Evolutionary conservation across 345 rosid species (phyloP).

Genomic region (Salix dunnii): DNA sequence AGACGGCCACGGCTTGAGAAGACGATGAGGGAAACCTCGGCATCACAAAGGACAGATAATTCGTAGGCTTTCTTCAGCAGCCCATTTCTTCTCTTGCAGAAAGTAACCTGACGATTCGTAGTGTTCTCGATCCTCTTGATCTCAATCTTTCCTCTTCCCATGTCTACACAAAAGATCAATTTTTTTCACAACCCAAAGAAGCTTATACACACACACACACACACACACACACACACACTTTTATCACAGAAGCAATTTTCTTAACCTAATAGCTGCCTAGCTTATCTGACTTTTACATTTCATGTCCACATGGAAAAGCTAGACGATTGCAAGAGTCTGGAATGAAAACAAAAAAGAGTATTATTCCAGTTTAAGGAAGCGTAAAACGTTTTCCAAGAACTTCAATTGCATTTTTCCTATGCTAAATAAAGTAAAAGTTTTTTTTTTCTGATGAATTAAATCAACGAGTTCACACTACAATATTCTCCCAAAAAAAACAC

Average conservation of each 20-base stretch:
- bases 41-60: constrained; percentile 81
- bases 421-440: neutral
- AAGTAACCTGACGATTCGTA: constrained; percentile 87
- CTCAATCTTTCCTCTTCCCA: constrained; percentile 99
- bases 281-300: neutral
- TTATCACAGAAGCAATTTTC: neutral
- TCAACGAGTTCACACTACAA: neutral
- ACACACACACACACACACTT: too few relatives aligned
- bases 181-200: neutral
- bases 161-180: constrained; percentile 13
- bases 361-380: neutral
- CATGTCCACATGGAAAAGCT: neutral
- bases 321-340: neutral
- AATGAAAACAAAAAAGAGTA: neutral
- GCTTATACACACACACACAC: too few relatives aligned
- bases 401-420: neutral
- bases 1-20: constrained; percentile 96
- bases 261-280: neutral
- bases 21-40: constrained; percentile 91
- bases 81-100: constrained; percentile 95
- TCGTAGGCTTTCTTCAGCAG: constrained; percentile 90
- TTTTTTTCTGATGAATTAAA: neutral
- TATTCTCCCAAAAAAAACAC: neutral
- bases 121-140: constrained; percentile 97
- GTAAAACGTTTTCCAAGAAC: neutral